phyloP scores from a whole-genome alignment of 495 filamentous ascomycete genomes.

The Podospora pseudoanserina region DNA sequence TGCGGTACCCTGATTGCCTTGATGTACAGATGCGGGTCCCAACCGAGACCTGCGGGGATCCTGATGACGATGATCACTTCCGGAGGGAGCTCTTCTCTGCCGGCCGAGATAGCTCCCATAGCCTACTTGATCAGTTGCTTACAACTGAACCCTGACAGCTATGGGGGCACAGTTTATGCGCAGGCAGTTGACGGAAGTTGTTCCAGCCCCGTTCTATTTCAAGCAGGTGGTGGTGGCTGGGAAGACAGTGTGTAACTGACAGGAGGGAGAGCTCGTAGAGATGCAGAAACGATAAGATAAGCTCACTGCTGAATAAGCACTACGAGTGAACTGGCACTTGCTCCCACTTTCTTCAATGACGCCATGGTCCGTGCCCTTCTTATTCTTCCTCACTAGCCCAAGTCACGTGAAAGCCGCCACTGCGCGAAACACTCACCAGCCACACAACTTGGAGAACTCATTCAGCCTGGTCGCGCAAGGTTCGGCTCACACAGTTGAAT shows the following conservation, averaged over 20 bases:
- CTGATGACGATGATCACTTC: neutral
- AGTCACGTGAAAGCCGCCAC: neutral
- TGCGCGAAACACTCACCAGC: constrained; percentile 6
- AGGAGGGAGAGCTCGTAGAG: too few relatives aligned
- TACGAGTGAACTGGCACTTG: neutral
- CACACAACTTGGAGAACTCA: constrained; percentile 8
- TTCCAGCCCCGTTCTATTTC: too few relatives aligned
- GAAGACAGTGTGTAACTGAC: too few relatives aligned
- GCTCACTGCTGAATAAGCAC: neutral
- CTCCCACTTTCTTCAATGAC: neutral
- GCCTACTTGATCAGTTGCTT: too few relatives aligned
- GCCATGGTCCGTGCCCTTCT: neutral
- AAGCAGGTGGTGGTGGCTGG: too few relatives aligned
- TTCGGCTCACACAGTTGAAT: constrained; percentile 18
- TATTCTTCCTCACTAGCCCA: neutral
- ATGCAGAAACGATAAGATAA: neutral
- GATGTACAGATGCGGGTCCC: neutral
- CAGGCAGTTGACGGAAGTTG: too few relatives aligned
- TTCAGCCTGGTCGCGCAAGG: constrained; percentile 11
- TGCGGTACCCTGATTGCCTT: neutral
- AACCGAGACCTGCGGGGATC: neutral
- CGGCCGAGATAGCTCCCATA: neutral
- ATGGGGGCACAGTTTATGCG: too few relatives aligned
- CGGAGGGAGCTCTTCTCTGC: too few relatives aligned
- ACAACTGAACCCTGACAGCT: too few relatives aligned